phyloP scores from a whole-genome alignment of 208 protist species.

The Crithidia brevicula region DNA sequence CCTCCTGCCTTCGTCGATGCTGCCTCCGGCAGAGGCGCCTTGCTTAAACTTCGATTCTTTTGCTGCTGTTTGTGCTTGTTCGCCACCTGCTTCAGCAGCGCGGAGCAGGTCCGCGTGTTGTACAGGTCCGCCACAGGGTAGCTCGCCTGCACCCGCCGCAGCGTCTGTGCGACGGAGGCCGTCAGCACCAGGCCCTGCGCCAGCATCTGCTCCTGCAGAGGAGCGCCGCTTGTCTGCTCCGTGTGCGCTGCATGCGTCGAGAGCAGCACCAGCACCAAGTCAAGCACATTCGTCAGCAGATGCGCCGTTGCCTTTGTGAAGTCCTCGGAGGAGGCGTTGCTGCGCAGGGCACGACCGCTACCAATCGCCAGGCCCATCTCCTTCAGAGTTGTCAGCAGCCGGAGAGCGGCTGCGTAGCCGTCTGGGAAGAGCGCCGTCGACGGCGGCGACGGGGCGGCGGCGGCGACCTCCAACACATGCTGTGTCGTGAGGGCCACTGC shows the following conservation, averaged over 20 bases:
- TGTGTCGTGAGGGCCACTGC: slow-evolving; percentile 57
- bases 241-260: background rate
- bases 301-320: slow-evolving; percentile 63
- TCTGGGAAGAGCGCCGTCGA: slow-evolving; percentile 4
- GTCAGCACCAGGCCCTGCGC: slow-evolving; percentile 43
- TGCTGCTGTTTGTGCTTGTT: slow-evolving; percentile 49
- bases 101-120: slow-evolving; percentile 51
- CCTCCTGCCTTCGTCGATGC: background rate
- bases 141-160: slow-evolving; percentile 43
- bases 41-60: slow-evolving; percentile 1
- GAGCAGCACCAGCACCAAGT: slow-evolving; percentile 28
- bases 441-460: background rate
- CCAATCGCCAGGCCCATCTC: slow-evolving; percentile 36
- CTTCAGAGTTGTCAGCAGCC: slow-evolving; percentile 41
- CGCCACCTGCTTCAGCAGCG: slow-evolving; percentile 49
- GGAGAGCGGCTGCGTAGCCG: slow-evolving; percentile 10
- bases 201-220: slow-evolving; percentile 18
- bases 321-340: slow-evolving; percentile 32
- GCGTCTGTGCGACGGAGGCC: slow-evolving; percentile 38
- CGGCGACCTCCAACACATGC: slow-evolving; percentile 38
- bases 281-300: slow-evolving; percentile 33
- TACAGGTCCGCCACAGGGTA: slow-evolving; percentile 27
- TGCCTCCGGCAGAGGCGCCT: background rate
- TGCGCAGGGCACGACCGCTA: slow-evolving; percentile 25
- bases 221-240: background rate